Base-by-base conservation (phyloP, 768 basidiomycete species). In the Pleurotus cornucopiae region DNA sequence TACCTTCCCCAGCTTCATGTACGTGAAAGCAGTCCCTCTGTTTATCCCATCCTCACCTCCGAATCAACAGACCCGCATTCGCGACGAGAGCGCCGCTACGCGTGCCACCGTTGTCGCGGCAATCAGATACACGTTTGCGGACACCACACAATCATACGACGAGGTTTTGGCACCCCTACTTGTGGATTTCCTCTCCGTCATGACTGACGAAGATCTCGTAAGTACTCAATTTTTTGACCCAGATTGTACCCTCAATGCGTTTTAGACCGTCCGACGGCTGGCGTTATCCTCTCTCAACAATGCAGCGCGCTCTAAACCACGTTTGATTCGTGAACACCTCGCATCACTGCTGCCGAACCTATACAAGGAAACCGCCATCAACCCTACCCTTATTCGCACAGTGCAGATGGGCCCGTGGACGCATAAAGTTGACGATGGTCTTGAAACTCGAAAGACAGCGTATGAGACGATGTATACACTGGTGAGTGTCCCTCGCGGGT, bases 321-420 rank as follows among this genome's bases (percentile, higher is more conserved):
- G 96, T 66, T 82, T 98, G 38, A 82, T 99, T 64, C 81, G 89
- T 37, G 93, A 95, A 13, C 91, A 96, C 61, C 76, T 98, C 21
- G 67, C 77, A 6, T 66, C 78, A 0, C 78, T 99, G 4, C 75
- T 97, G 46, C 94, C 94, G 0, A 82, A 79, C 55, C 75, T 99
- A 23, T 98, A 97, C 71, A 78, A 82, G 38, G 93, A 98, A 73
- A 97, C 95, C 0, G 66, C 78, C 38, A 73, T 94, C 66, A 93
- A 91, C 60, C 78, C 82, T 2, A 79, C 86, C 1, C 83, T 94
- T 57, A 86, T 96, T 65, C 85, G 90, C 26, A 91, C 89, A 1
- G 94, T 97, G 11, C 91, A 94, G 66, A 97, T 97, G 94, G 94
- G 94, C 18, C 94, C 94, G 2, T 97, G 94, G 94, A 91, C 88